These are phyloP conservation scores for Vitellaria paradoxa DNA, from an alignment of 179 eudicot genomes.

Conservation along the genomic window DNA sequence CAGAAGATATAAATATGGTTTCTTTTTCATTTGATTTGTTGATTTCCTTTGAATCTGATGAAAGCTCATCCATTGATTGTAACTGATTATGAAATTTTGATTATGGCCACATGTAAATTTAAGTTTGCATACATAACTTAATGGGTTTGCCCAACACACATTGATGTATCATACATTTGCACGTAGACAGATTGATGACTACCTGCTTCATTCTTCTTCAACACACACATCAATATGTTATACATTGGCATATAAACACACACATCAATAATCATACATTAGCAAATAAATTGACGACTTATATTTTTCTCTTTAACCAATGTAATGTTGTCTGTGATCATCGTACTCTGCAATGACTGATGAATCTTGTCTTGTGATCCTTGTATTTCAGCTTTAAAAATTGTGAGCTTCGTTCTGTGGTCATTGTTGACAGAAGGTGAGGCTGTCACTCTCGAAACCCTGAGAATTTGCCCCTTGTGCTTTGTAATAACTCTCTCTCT, in stretches of 20 bases:
- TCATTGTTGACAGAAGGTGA: slow-evolving; percentile 56
- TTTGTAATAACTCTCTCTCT: neutral
- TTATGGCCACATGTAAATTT: no score
- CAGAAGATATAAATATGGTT: no score
- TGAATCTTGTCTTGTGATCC: neutral
- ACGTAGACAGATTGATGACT: neutral
- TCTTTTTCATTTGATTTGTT: no score
- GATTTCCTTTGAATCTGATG: no score
- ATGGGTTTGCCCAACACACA: neutral
- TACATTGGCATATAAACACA: no score
- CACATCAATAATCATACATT: no score
- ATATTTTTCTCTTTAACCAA: no score
- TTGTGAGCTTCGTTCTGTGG: slow-evolving; percentile 59
- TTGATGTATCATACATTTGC: neutral
- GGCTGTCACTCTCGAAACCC: neutral
- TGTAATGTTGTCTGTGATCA: neutral
- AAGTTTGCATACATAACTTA: no score
- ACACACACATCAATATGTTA: no score
- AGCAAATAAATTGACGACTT: no score
- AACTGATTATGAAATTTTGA: no score
- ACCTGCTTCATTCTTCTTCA: neutral
- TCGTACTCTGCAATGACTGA: neutral
- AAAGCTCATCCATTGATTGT: no score
- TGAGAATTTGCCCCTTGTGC: slow-evolving; percentile 10
- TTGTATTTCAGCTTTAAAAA: slow-evolving; percentile 45